phyloP scores from a whole-genome alignment of 2,329 filamentous ascomycete species.

The Phialocephala subalpina region DNA sequence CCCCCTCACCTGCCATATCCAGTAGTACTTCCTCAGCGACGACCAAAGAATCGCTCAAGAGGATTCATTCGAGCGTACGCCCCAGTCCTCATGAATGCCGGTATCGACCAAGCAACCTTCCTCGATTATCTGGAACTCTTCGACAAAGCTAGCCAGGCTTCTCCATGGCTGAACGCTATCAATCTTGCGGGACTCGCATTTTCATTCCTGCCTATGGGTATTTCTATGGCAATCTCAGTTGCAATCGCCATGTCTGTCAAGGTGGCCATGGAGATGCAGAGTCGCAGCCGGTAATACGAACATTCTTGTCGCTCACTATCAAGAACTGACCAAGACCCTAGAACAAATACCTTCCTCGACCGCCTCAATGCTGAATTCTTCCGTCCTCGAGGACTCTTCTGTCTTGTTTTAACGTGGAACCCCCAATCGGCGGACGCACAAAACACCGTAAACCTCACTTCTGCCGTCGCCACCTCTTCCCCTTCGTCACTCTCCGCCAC shows the following conservation, averaged over 20 bases:
- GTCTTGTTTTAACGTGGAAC: slow-evolving; percentile 60
- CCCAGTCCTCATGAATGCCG: slow-evolving; percentile 51
- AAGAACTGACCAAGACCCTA: neutral
- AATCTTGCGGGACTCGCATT: slow-evolving; percentile 51
- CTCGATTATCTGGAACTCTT: slow-evolving; percentile 57
- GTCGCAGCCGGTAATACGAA: neutral
- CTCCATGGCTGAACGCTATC: slow-evolving; percentile 48
- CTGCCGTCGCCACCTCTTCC: neutral
- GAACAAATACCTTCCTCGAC: slow-evolving; percentile 47
- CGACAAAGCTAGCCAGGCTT: slow-evolving; percentile 51
- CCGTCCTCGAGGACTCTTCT: slow-evolving; percentile 60
- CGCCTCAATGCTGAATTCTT: slow-evolving; percentile 62
- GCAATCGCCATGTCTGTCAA: slow-evolving; percentile 48
- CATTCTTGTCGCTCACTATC: neutral
- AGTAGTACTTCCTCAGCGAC: slow-evolving; percentile 58
- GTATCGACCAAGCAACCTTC: slow-evolving; percentile 56
- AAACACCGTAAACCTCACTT: slow-evolving; percentile 5
- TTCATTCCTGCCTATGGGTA: slow-evolving; percentile 48
- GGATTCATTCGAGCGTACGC: slow-evolving; percentile 61
- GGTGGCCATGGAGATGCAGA: slow-evolving; percentile 8
- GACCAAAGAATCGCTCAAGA: slow-evolving; percentile 53
- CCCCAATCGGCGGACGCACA: slow-evolving; percentile 36
- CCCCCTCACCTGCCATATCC: slow-evolving; percentile 48
- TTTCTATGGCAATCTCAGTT: slow-evolving; percentile 51
- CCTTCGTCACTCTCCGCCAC: neutral